phyloP scores from a whole-genome alignment of 2,329 filamentous ascomycete species.

The Dothideomycetes sp. region DNA sequence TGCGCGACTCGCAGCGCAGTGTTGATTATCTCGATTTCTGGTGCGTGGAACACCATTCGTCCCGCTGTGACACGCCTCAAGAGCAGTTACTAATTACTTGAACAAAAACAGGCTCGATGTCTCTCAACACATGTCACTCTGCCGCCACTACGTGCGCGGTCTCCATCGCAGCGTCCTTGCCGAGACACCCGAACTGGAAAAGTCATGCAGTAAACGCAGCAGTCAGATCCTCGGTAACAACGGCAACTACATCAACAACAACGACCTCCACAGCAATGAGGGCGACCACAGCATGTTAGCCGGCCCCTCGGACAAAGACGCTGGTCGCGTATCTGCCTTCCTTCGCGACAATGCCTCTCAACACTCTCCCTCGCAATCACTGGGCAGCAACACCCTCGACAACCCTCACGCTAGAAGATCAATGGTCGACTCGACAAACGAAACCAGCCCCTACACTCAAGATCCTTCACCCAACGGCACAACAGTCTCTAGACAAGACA shows the following conservation, averaged over 20 bases:
- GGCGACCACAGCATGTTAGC: slow-evolving; percentile 22
- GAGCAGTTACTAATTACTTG: not conserved
- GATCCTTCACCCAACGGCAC: slow-evolving; percentile 55
- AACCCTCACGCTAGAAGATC: slow-evolving; percentile 45
- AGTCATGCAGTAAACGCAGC: slow-evolving; percentile 70
- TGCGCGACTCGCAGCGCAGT: slow-evolving; percentile 95
- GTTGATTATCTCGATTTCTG: slow-evolving; percentile 98
- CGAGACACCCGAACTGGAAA: slow-evolving; percentile 83
- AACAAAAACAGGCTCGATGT: slow-evolving; percentile 78
- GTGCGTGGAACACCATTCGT: too few relatives aligned
- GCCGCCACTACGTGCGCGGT: slow-evolving; percentile 92
- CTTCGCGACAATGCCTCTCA: slow-evolving; percentile 50
- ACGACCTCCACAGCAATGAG: slow-evolving; percentile 47
- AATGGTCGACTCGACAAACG: slow-evolving; percentile 51
- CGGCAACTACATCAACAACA: too few relatives aligned
- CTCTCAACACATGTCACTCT: slow-evolving; percentile 96
- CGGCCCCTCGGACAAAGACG: slow-evolving; percentile 30
- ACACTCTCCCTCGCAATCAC: slow-evolving; percentile 41
- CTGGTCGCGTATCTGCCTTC: slow-evolving; percentile 80
- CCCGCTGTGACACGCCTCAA: slow-evolving; percentile 1
- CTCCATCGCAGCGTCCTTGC: slow-evolving; percentile 86
- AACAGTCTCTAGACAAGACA: slow-evolving; percentile 78
- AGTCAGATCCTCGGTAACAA: slow-evolving; percentile 59
- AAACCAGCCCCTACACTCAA: slow-evolving; percentile 18
- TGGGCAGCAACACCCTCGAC: slow-evolving; percentile 36